Evolutionary conservation across 2,329 filamentous ascomycete species (phyloP), one percentile per base, ranked within the genome.

Genomic region (Beauveria sp.): DNA sequence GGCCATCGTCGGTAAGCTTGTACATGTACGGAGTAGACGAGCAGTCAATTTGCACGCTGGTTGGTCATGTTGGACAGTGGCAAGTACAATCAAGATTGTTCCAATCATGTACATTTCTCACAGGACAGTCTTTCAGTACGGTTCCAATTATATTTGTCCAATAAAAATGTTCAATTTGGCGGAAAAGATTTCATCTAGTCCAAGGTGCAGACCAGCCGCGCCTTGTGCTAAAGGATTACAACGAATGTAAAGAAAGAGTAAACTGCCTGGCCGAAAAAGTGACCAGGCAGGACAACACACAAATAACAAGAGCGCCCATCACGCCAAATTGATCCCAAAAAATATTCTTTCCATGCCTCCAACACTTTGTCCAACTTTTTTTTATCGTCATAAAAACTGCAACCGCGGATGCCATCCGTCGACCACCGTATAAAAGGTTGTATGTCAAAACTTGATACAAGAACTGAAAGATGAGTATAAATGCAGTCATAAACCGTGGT

Each of bases 371-470:
- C 63, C 64, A 57, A 62, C 63, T 64, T 67, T 67, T 67, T 66
- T 70, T 67, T 69, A 70, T 75, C 68, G 67, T 75, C 67, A 70
- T 70, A 65, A 66, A 66, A 67, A 62, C 55, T 14, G 59, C 18
- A 40, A 51, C 31, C 51, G 16, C 42, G 34, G 50, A 61, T 48
- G n/a, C 20, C 42, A 28, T 55, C 59, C 50, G 65, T 69, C 66
- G 66, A 68, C 64, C 67, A 64, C 64, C 64, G 45, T 56, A 69
- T 67, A 68, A 68, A 68, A 68, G 66, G 68, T 70, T 69, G 67
- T 72, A 67, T 49, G 68, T 68, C 70, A 68, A 61, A 72, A 73
- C 74, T 72, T 76, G 73, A 73, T 79, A 79, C 76, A 80, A 74
- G 73, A 76, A 77, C 71, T 66, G 70, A 73, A 73, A 68, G 66